phyloP scores from a whole-genome alignment of 1,139 yeast genomes.

The Blastobotrys serpentis region DNA sequence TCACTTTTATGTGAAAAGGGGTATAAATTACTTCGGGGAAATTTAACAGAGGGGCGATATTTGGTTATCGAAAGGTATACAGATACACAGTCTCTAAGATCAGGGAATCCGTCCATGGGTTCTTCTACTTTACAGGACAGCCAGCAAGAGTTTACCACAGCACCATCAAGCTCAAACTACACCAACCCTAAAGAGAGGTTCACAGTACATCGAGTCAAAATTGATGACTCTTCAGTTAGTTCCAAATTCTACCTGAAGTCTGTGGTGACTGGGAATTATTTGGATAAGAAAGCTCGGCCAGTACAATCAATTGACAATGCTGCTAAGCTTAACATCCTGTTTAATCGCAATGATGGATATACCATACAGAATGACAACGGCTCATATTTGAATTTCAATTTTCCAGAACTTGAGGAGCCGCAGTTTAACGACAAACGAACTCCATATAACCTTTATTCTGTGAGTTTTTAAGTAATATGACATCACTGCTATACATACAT shows the following conservation, averaged over 20 bases:
- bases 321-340: conserved; percentile 17
- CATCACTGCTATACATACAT: neutral
- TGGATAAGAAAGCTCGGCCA: conserved; percentile 11
- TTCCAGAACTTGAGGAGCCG: conserved; percentile 4
- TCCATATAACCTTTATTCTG: conserved; percentile 15
- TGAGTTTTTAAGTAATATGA: conserved; percentile 7
- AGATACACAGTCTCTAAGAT: conserved; percentile 4
- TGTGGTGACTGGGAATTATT: conserved; percentile 12
- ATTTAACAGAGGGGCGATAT: conserved; percentile 32
- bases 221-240: conserved; percentile 20
- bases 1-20: conserved; percentile 29
- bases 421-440: conserved; percentile 11
- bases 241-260: conserved; percentile 22
- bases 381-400: conserved; percentile 13
- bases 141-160: neutral
- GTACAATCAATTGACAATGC: conserved; percentile 12
- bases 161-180: conserved; percentile 14
- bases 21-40: conserved; percentile 28
- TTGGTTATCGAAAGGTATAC: conserved; percentile 17
- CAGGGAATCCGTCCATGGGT: neutral
- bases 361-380: conserved; percentile 15
- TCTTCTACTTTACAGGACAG: conserved; percentile 4
- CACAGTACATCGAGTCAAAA: conserved; percentile 23
- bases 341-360: conserved; percentile 20
- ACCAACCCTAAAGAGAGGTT: conserved; percentile 18